Conservation (phyloP, 306 rosid species). For the Rubus idaeus region DNA sequence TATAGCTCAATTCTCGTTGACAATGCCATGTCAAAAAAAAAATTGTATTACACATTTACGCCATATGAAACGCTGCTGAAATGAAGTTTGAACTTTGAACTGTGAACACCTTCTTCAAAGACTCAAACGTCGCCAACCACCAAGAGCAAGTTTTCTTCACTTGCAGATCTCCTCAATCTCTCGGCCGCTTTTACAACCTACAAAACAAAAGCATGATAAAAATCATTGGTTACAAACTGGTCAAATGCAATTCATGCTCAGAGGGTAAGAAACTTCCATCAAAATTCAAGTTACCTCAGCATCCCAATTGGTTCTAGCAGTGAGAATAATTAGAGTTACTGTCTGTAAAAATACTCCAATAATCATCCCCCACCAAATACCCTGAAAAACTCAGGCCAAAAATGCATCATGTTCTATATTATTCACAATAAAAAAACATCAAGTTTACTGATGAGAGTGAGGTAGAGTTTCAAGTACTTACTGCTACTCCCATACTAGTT, state of each 20-base stretch:
- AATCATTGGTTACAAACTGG: neutral
- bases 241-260: neutral
- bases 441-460: neutral
- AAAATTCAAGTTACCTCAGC: constrained; percentile 43
- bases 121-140: constrained; percentile 27
- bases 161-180: constrained; percentile 46
- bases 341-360: constrained; percentile 75
- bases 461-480: constrained; percentile 29
- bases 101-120: neutral
- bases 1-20: neutral
- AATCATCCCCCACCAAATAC: constrained; percentile 81
- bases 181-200: constrained; percentile 54
- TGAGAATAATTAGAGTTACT: constrained; percentile 46
- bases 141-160: constrained; percentile 35
- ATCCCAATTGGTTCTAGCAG: constrained; percentile 65
- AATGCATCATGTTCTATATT: neutral
- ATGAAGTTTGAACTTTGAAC: neutral
- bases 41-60: constrained; percentile 1
- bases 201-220: constrained; percentile 9
- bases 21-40: neutral
- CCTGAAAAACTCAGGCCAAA: constrained; percentile 28
- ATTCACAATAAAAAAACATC: neutral
- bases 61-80: neutral
- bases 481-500: constrained; percentile 60
- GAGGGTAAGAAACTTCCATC: neutral